A percentile compares a stretch with the other conserved stretches of the same genome.
Evolutionary conservation across 2,329 filamentous ascomycete genomes (phyloP).

Genomic region (Sporothrix variecibatus): DNA sequence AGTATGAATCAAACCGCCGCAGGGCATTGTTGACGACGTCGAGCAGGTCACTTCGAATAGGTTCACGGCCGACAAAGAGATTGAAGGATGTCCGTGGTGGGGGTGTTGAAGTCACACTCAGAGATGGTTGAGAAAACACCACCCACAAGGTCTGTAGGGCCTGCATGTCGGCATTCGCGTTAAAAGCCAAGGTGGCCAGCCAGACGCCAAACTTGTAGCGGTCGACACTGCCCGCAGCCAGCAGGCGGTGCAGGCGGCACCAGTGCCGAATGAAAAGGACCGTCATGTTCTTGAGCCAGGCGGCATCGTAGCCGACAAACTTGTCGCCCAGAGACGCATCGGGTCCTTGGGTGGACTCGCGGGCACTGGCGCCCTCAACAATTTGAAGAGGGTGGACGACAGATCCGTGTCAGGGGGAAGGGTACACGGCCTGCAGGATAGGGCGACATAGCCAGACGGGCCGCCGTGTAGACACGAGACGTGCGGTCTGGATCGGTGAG

Average conservation of each 20-base stretch:
- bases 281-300: not conserved
- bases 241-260: not conserved
- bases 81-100: conserved; percentile 7
- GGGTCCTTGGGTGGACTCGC: conserved; percentile 2
- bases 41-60: not conserved
- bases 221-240: not conserved
- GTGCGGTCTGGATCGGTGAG: not conserved
- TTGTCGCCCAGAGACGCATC: conserved; percentile 12
- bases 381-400: not conserved
- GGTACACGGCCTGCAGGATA: not conserved
- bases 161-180: conserved; percentile 12
- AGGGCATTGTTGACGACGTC: not conserved
- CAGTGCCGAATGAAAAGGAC: conserved; percentile 13
- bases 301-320: not conserved
- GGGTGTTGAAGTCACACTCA: not conserved
- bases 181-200: conserved; percentile 17
- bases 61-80: conserved; percentile 1
- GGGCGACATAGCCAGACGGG: not conserved
- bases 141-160: not conserved
- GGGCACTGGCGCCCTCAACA: not conserved
- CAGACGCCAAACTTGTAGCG: not conserved
- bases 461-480: not conserved
- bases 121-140: not conserved
- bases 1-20: not conserved
- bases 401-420: not conserved